Base-by-base conservation (phyloP, 768 basidiomycete species). In the Auriscalpium microsporum region DNA sequence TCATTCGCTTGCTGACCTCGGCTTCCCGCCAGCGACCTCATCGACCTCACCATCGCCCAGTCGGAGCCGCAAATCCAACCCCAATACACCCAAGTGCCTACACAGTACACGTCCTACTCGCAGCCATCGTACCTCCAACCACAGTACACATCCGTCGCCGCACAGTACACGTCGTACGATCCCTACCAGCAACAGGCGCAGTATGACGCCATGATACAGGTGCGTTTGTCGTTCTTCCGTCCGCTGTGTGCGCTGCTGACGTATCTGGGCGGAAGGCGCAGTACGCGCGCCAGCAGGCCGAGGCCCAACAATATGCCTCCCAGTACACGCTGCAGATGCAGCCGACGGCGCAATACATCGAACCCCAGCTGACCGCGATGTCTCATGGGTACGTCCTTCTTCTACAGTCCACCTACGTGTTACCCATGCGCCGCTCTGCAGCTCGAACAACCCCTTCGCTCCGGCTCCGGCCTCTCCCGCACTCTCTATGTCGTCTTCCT, bases 381-480 rank as follows among this genome's bases (percentile, higher is more conserved):
- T 33, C 50, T 23, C 85, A 86, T 50, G 85, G 86, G 79, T 82
- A 62, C 35, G 80, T 67, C 49, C 45, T 33, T 19, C 16, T 16
- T 6, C 19, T 45, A 2, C 16, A 9, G 10, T 45, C 21, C 2
- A n/a, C n/a, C 8, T 47, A 4, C 42, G 28, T n/a, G 36, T 47
- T 42, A 54, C 49, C 52, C 56, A 8, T 16, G 23, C 35, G 46
- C 23, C 17, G 33, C 6, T 13, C 46, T 55, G 49, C 61, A 86
- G 87, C n/a, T 84, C 87, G 38, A 94, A 94, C 75, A 96, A 96
- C 67, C 93, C 93, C 1, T 95, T 95, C 62, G 91, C 88, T 9
- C 58, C 55, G 4, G n/a, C 52, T 19, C 28, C 55, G 4, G 34
- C 57, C 37, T 54, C 63, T 8, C 65, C 47, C 64, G 64, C 53